These are phyloP conservation scores for Kockovaella imperatae DNA, from an alignment of 768 basidiomycete genomes.

Conservation along the genomic window DNA sequence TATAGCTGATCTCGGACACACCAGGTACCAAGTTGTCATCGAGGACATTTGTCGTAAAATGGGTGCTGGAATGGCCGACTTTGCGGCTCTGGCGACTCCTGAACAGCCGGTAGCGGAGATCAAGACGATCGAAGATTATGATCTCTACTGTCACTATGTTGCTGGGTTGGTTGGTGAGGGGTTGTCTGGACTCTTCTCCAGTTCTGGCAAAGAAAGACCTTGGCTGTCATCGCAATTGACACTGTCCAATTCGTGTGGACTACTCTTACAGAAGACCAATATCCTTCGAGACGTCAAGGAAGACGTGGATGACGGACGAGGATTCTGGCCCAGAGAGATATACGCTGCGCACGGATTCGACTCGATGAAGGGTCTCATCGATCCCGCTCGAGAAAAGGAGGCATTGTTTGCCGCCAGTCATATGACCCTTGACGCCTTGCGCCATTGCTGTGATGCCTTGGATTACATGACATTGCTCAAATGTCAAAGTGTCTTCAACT, in stretches of 20 bases:
- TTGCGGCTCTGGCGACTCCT: slow-evolving; percentile 70
- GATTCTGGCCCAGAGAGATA: slow-evolving; percentile 92
- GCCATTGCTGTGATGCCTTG: slow-evolving; percentile 74
- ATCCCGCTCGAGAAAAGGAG: slow-evolving; percentile 54
- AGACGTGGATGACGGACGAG: slow-evolving; percentile 72
- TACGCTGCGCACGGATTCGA: slow-evolving; percentile 71
- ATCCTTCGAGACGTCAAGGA: slow-evolving; percentile 93
- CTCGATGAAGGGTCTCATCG: slow-evolving; percentile 42
- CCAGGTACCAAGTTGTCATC: slow-evolving; percentile 64
- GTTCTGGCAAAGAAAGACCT: slow-evolving; percentile 68
- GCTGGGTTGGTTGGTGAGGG: slow-evolving; percentile 97
- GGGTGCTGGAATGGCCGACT: slow-evolving; percentile 93
- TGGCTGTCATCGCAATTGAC: slow-evolving; percentile 74
- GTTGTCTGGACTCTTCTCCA: slow-evolving; percentile 76
- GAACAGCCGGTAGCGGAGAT: slow-evolving; percentile 54
- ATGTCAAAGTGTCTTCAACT: slow-evolving; percentile 90
- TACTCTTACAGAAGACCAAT: slow-evolving; percentile 94
- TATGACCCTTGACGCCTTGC: slow-evolving; percentile 79
- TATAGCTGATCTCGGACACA: neutral
- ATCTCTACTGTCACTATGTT: slow-evolving; percentile 97
- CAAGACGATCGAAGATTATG: slow-evolving; percentile 73
- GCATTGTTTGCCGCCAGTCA: slow-evolving; percentile 76
- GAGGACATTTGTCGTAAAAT: slow-evolving; percentile 76
- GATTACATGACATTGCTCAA: slow-evolving; percentile 81
- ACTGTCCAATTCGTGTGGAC: slow-evolving; percentile 88